Conservation (phyloP, 75 land plant genomes). For the Sequoiadendron giganteum region DNA sequence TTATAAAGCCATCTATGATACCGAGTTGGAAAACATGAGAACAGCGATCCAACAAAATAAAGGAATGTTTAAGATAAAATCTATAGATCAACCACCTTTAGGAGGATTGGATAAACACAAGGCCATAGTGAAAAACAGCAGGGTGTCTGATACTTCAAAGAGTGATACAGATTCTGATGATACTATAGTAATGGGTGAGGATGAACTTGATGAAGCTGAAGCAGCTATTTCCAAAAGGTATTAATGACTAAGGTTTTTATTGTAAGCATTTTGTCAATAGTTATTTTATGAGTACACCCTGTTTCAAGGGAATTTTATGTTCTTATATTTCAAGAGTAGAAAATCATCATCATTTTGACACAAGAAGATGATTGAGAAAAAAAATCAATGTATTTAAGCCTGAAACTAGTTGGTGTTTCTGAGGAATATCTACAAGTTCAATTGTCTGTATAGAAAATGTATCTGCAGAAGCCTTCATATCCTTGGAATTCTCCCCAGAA, state of each 20-base stretch:
- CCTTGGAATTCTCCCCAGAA: neutral
- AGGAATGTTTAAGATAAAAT: neutral
- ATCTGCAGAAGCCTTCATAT: neutral
- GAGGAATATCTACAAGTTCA: neutral
- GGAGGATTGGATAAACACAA: neutral
- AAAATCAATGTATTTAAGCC: neutral
- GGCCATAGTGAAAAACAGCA: neutral
- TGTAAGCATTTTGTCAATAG: neutral
- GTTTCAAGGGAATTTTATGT: neutral
- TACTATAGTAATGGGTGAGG: constrained; percentile 14
- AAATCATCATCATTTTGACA: neutral
- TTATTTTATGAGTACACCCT: neutral
- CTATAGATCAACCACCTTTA: neutral
- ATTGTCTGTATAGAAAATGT: neutral
- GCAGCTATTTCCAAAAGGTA: neutral
- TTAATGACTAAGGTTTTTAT: neutral
- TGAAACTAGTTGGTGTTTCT: neutral
- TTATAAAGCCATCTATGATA: neutral
- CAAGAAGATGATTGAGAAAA: neutral
- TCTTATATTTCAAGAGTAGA: neutral
- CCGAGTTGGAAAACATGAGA: constrained; percentile 7
- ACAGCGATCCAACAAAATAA: neutral
- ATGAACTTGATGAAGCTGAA: constrained; percentile 11
- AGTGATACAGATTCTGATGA: constrained; percentile 8
- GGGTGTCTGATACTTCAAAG: neutral